Base-by-base conservation (phyloP, 78 protist species). In the Dictyostelium brefeldianum region DNA sequence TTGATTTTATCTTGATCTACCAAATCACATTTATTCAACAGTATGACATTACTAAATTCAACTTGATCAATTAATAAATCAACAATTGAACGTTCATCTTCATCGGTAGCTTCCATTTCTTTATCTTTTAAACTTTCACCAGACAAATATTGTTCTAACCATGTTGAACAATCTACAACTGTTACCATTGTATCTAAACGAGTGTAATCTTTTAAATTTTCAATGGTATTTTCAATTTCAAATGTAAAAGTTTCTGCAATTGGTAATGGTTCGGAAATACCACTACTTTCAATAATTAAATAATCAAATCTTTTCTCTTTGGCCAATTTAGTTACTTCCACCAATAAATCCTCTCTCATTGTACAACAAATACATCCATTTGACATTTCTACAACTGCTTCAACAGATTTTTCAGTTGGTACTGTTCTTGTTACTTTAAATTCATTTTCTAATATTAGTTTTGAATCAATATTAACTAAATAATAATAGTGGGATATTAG, bases 331-430 rank as follows among this genome's bases (percentile, higher is more conserved):
- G 59, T 20, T 29, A 98, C 70, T 43, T 95, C 97, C 15, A 67
- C 41, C 22, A 98, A 95, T 41, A 98, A 95, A 64, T 98, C 99
- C 46, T 95, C 98, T 17, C 97, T 85, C 75, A 97, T 77, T 4
- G 98, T 96, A 90, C 98, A 97, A 83, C 99, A 98, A n/a, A 97
- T 97, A 95, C 99, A 98, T 36, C 99, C 99, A 91, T 98, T 97
- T 65, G 70, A 71, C 84, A 98, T 78, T 81, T 96, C 96, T 14
- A 98, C 96, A 80, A 97, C 22, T 46, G 78, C 73, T 43, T 95
- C 98, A 51, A 69, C 50, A 41, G 83, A 77, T 56, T 69, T 57
- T 54, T 78, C 92, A 22, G 73, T 67, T 41, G 83, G 74, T 9
- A 14, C 18, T 1, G 92, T 85, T 71, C 92, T 71, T 3, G 59